Evolutionary conservation across 2,329 filamentous ascomycete genomes (phyloP), one percentile per base, ranked within the genome.

Genomic region (Aspergillus viridinutans): DNA sequence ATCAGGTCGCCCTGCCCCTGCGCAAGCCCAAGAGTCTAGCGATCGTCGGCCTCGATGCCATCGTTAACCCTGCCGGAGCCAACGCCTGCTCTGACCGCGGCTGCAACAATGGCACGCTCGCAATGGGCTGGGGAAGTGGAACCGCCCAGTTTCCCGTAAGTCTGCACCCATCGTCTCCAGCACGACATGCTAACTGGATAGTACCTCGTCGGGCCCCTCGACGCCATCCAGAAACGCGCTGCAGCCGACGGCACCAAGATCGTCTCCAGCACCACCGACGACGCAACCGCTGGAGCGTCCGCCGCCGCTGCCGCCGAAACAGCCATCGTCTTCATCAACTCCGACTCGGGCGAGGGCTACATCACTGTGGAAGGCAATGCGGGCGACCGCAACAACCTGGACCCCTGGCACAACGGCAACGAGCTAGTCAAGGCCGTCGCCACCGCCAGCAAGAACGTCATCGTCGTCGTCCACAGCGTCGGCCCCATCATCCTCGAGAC

Each of bases 121-220:
- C 82, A 38, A 88, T 90, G 82, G 84, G 83, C 12, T 92, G 89
- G 89, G 90, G 89, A 1, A 89, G 85, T 3, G 90, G 90, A 50
- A 87, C 85, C 0, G 79, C 86, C 4, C 82, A 90, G 55, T 92
- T 88, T 75, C 86, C 89, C 0, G 64, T 68, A 57, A 32, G 58
- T 56, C 20, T 17, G 17, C 8, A n/a, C 35, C 10, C 26, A 5
- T 6, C 17, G 23, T 1, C 25, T 8, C 3, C 12, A 14, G 17
- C 43, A 25, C 9, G 10, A 29, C 21, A 9, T 4, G 20, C 25
- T n/a, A 9, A 56, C 28, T 4, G 2, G 26, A 35, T 47, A 72
- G 61, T 77, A 80, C 58, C 72, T 81, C 26, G 63, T 81, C 51
- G 73, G 69, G 3, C 77, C 78, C 1, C 67, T 77, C 10, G 72